Conservation (phyloP, 108 stramenopile species). For the Skeletonema grethae region DNA sequence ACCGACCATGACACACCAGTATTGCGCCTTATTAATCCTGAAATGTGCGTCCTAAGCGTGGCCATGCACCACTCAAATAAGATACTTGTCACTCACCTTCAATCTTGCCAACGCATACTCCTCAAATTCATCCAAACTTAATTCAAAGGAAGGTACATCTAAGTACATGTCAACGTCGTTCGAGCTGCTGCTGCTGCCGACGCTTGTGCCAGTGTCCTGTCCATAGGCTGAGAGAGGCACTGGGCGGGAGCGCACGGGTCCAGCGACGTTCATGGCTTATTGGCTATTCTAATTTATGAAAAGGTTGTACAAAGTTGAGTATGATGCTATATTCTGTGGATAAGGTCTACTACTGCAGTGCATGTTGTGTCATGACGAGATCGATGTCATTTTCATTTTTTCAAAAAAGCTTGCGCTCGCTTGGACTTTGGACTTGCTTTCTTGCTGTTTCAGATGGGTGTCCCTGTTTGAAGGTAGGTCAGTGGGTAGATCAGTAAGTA, state of each 20-base stretch:
- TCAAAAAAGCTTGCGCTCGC: too few species aligned
- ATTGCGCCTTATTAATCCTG: background rate
- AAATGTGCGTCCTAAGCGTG: background rate
- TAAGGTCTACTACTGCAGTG: too few species aligned
- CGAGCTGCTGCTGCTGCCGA: conserved; percentile 8
- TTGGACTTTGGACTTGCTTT: too few species aligned
- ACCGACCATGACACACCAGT: conserved; percentile 5
- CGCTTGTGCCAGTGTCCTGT: background rate
- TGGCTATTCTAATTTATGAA: background rate
- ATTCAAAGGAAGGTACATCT: conserved; percentile 59
- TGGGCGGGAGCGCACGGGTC: conserved; percentile 14
- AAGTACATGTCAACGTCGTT: conserved; percentile 47
- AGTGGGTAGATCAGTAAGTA: too few species aligned
- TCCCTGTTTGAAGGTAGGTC: too few species aligned
- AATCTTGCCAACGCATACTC: conserved; percentile 83
- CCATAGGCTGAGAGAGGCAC: conserved; percentile 5
- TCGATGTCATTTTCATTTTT: too few species aligned
- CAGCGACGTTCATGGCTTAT: conserved; percentile 26
- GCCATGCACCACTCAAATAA: background rate
- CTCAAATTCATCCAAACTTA: conserved; percentile 87
- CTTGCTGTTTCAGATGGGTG: too few species aligned
- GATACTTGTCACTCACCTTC: conserved; percentile 55
- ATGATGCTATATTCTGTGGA: too few species aligned
- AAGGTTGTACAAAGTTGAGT: background rate
- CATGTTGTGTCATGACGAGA: too few species aligned